Base-by-base conservation (phyloP, 306 rosid species). In the Phaseolus lunatus region DNA sequence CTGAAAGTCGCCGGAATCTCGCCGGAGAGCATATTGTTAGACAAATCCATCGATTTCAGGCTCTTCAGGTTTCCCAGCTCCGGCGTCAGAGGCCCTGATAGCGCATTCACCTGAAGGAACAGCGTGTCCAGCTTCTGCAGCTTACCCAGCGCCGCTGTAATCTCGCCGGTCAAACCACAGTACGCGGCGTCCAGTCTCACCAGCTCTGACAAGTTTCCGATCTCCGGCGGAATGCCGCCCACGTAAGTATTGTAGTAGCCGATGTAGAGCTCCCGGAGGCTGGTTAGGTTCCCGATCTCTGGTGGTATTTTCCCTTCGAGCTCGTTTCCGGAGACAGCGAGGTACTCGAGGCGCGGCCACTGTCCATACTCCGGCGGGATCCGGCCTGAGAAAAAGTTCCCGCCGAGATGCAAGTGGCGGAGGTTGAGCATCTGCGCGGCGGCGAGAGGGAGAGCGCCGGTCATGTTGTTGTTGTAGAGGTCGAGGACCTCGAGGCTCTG, bases 61-160 rank as follows among this genome's bases (percentile, higher is more conserved):
- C 89, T 88, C 78, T 86, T 89, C 76, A 94, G 76, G 20, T 27
- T 79, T 49, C 98, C 98, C 7, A 94, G 88, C 77, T 90, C 93
- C 12, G 86, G 75, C 14, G 96, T 88, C n/a, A 94, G 68, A 35
- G 91, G 67, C 33, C 98, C 97, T 0, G 93, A 64, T 26, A 94
- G 90, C 3, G 84, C 93, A 82, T 94, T 94, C 84, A 94, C 97
- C 61, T 94, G 98, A 64, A 94, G 94, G 83, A 94, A 94, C 77
- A 94, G 87, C 58, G 98, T 90, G 35, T 94, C 98, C 0, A 92
- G 88, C 1, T 89, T 94, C 67, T 89, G 91, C 24, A 94, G 89
- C 54, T 61, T 90, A 0, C 95, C 93, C 2, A 94, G 63, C 65
- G 89, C 97, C 68, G 88, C 73, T 0, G 98, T 97, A 24, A 94